phyloP scores from a whole-genome alignment of 139 green algal species.

The Chlamydomonas sp. region DNA sequence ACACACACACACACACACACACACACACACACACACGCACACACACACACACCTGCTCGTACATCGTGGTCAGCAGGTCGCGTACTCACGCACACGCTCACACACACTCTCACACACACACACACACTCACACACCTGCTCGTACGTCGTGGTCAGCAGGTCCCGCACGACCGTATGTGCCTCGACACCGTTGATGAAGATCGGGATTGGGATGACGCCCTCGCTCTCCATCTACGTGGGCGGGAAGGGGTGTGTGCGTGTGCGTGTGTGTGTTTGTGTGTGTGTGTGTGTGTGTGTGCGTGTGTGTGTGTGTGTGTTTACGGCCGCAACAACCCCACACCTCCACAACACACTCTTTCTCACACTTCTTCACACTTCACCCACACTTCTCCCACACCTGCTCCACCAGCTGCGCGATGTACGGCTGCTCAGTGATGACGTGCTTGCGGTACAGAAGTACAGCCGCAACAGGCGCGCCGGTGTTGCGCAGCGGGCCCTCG shows the following conservation, averaged over 20 bases:
- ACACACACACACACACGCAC: not conserved
- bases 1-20: too few relatives aligned
- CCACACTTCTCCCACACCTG: too few relatives aligned
- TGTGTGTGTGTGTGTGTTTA: too few relatives aligned
- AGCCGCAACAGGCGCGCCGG: conserved; percentile 65
- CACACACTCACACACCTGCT: conserved; percentile 36
- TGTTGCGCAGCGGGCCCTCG: conserved; percentile 24
- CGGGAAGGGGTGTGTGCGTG: too few relatives aligned
- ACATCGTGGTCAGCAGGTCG: not conserved
- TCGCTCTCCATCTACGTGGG: too few relatives aligned
- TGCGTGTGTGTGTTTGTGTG: too few relatives aligned
- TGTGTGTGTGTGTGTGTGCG: too few relatives aligned
- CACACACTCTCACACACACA: not conserved
- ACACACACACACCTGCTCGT: too few relatives aligned
- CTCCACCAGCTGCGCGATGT: conserved; percentile 57
- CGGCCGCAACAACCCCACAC: not conserved
- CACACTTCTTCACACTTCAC: too few relatives aligned
- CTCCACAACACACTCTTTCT: not conserved
- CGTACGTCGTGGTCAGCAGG: conserved; percentile 63
- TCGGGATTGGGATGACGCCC: conserved; percentile 66
- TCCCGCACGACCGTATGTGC: conserved; percentile 92
- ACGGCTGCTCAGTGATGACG: conserved; percentile 85
- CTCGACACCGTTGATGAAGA: conserved; percentile 96
- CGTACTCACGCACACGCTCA: too few relatives aligned
- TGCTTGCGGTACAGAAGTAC: conserved; percentile 98